Conservation (phyloP, 257 asterid species). For the Fraxinus pennsylvanica region DNA sequence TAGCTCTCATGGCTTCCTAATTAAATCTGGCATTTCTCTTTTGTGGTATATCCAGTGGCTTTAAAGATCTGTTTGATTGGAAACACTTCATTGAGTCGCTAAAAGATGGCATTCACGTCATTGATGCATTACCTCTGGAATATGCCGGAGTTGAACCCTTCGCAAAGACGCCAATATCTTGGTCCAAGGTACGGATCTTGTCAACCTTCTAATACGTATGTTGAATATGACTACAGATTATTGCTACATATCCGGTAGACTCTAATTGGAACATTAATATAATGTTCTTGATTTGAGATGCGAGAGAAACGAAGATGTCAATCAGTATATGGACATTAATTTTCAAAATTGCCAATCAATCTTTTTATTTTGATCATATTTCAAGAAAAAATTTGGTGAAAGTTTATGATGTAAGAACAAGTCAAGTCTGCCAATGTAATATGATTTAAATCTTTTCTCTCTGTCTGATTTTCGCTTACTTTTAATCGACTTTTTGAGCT, state of each 20-base stretch:
- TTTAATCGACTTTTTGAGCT: background rate
- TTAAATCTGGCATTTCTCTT: slow-evolving; percentile 26
- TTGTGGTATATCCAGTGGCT: slow-evolving; percentile 62
- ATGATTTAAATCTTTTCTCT: background rate
- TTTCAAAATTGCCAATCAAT: background rate
- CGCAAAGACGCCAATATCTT: slow-evolving; percentile 87
- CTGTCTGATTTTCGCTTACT: background rate
- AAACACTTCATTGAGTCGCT: slow-evolving; percentile 78
- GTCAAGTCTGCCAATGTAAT: background rate
- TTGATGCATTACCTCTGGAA: slow-evolving; percentile 78
- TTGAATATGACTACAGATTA: background rate
- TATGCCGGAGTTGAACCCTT: slow-evolving; percentile 78
- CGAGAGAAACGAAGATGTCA: background rate
- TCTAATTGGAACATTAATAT: background rate
- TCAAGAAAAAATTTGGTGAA: background rate
- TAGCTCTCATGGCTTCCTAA: background rate
- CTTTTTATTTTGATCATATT: background rate
- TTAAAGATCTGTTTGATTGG: slow-evolving; percentile 96
- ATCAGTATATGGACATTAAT: background rate
- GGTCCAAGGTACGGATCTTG: slow-evolving; percentile 80
- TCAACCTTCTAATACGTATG: slow-evolving; percentile 5
- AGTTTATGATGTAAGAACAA: background rate
- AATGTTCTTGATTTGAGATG: background rate
- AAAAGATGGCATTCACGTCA: slow-evolving; percentile 74
- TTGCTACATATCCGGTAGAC: slow-evolving; percentile 7